phyloP scores from a whole-genome alignment of 2,329 filamentous ascomycete genomes.

The Colletotrichum euphorbiae region DNA sequence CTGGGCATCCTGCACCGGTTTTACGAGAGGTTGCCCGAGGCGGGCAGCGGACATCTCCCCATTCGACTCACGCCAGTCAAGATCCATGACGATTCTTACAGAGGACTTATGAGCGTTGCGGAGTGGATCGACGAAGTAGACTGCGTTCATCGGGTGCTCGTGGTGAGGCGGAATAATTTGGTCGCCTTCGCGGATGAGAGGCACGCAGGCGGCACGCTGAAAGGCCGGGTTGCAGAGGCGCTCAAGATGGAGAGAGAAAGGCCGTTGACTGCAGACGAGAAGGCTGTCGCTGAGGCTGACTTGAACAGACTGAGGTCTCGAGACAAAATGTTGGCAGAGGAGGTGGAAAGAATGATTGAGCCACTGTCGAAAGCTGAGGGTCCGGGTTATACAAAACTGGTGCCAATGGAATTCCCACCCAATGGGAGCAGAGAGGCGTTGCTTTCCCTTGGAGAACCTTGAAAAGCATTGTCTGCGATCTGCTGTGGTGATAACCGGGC shows the following conservation, averaged over 20 bases:
- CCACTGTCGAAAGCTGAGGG: slow-evolving; percentile 38
- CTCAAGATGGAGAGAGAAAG: slow-evolving; percentile 46
- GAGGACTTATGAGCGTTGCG: slow-evolving; percentile 52
- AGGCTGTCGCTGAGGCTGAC: slow-evolving; percentile 42
- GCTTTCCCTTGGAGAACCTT: slow-evolving; percentile 25
- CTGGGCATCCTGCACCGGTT: slow-evolving; percentile 57
- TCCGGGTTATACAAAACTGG: slow-evolving; percentile 35
- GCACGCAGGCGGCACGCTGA: background rate
- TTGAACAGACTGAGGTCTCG: slow-evolving; percentile 43
- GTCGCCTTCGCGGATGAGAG: slow-evolving; percentile 47
- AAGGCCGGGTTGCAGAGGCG: slow-evolving; percentile 41
- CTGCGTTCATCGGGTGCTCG: slow-evolving; percentile 51
- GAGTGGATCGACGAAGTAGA: slow-evolving; percentile 50
- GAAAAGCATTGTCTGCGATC: background rate
- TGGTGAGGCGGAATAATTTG: slow-evolving; percentile 53
- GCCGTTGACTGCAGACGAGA: slow-evolving; percentile 46
- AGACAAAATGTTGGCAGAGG: slow-evolving; percentile 42
- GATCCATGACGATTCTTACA: slow-evolving; percentile 61
- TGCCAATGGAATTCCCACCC: slow-evolving; percentile 41
- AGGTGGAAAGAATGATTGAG: slow-evolving; percentile 45
- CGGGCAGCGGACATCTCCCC: slow-evolving; percentile 50
- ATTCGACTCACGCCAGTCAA: slow-evolving; percentile 55
- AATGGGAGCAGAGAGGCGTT: slow-evolving; percentile 3
- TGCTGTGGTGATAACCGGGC: too few species aligned
- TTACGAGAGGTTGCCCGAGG: slow-evolving; percentile 51